A percentile compares a stretch with the other conserved stretches of the same genome.
These are phyloP conservation scores for Backusella tarrabulga DNA, from an alignment of 192 early-diverging fungal species.

Conservation along the genomic window DNA sequence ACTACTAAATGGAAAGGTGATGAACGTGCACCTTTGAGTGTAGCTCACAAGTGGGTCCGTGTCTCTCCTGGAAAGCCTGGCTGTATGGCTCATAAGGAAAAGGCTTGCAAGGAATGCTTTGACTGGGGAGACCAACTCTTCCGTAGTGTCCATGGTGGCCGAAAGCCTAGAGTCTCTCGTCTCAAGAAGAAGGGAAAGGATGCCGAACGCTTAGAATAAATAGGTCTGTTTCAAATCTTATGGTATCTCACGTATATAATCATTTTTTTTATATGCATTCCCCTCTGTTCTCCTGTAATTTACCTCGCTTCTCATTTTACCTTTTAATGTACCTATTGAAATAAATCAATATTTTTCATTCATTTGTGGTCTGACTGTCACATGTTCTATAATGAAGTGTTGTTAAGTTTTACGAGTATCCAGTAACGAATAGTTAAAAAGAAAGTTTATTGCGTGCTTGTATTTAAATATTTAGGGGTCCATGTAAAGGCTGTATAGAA, in stretches of 20 bases:
- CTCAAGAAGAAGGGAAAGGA: slow-evolving; percentile 5
- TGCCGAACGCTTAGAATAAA: neutral
- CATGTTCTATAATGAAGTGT: neutral
- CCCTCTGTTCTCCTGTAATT: neutral
- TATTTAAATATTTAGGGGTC: neutral
- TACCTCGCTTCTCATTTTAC: neutral
- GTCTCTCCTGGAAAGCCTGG: slow-evolving; percentile 30
- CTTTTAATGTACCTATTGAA: neutral
- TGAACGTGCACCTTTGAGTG: slow-evolving; percentile 27
- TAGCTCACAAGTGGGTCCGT: slow-evolving; percentile 25
- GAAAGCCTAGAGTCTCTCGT: slow-evolving; percentile 21
- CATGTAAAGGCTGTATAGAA: neutral
- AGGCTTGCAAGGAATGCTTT: slow-evolving; percentile 35
- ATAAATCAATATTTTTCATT: slow-evolving; percentile 4
- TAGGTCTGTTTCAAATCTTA: slow-evolving; percentile 4
- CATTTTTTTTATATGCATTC: neutral
- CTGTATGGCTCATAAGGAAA: slow-evolving; percentile 27
- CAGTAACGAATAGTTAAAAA: neutral
- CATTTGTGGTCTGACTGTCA: slow-evolving; percentile 4
- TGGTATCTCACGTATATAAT: slow-evolving; percentile 7
- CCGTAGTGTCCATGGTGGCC: slow-evolving; percentile 20
- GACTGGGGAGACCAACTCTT: slow-evolving; percentile 30
- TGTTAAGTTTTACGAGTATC: neutral
- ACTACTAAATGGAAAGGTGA: slow-evolving; percentile 34
- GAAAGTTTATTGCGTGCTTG: neutral